Conservation (phyloP, 2,329 filamentous ascomycete species). For the Westerdykella sp. region DNA sequence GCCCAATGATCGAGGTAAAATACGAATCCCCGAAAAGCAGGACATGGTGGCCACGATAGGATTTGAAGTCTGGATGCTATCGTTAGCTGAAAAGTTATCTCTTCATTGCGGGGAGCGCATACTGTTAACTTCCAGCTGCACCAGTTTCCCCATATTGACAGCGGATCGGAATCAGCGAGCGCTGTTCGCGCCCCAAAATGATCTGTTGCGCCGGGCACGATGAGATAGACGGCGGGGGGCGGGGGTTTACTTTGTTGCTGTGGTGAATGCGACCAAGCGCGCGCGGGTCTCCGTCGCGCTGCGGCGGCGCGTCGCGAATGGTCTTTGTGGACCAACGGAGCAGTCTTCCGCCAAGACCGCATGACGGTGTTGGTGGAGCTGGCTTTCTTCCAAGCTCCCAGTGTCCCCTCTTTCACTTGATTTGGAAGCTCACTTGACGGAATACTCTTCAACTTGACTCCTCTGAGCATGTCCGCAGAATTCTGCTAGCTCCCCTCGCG, state of each 20-base stretch:
- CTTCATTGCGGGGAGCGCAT: slow-evolving; percentile 32
- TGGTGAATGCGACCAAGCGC: not conserved
- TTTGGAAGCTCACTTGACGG: too few relatives aligned
- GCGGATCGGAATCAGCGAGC: not conserved
- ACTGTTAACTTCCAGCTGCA: slow-evolving; percentile 92
- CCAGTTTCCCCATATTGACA: slow-evolving; percentile 79
- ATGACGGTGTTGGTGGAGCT: too few relatives aligned
- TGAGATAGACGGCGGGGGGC: not conserved
- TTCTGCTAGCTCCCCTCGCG: not conserved
- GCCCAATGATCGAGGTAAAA: slow-evolving; percentile 98
- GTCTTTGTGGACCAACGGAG: too few relatives aligned
- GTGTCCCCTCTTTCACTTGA: too few relatives aligned
- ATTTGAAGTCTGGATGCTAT: slow-evolving; percentile 77
- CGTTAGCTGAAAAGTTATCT: too few relatives aligned
- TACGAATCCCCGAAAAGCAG: slow-evolving; percentile 96
- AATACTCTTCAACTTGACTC: too few relatives aligned
- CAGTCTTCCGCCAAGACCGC: too few relatives aligned
- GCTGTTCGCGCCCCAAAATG: not conserved
- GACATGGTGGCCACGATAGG: slow-evolving; percentile 93
- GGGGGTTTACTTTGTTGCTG: too few relatives aligned
- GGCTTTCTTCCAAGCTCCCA: too few relatives aligned
- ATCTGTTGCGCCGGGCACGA: not conserved
- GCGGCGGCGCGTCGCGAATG: too few relatives aligned
- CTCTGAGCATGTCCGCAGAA: not conserved
- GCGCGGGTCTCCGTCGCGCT: too few relatives aligned